Evolutionary conservation across 768 basidiomycete genomes (phyloP), one percentile per base, ranked within the genome.

Genomic region (Dacryopinax primogenitus): DNA sequence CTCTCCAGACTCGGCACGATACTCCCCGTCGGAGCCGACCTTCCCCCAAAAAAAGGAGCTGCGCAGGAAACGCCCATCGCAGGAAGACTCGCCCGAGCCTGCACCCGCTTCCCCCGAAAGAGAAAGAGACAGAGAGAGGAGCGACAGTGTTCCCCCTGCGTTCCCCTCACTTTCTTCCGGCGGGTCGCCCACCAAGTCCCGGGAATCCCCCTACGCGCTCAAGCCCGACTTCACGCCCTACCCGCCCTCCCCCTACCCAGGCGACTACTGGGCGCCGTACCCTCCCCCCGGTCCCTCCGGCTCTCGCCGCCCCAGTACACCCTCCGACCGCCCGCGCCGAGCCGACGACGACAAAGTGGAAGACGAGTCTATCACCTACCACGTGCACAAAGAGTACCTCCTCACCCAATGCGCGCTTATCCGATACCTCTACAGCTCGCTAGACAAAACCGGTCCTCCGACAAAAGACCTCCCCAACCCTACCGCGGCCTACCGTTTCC

Each of bases 181-280:
- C 16, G 41, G 23, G 51, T 30, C 51, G 15, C 30, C 51, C 51
- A 15, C 51, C 51, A 23, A 4, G 11, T 58, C 51, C 13, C 51
- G 51, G 51, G 51, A 58, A 30, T 58, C 51, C 9, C 51, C 51
- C 2, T 58, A 58, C 32, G 51, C 51, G 26, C 51, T 58, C 51
- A 58, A 30, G 32, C 51, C 51, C 15, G 51, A 58, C 26, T 58
- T 28, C 51, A 23, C 51, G 9, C 26, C 26, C 26, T 58, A 58
- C 51, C 51, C 11, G 4, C 30, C 12, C 11, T 15, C 26, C 4
- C 51, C 12, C 11, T 30, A 58, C 30, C 51, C 23, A 28, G 51
- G 51, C 30, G 3, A 26, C 51, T 58, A 32, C 9, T 58, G 32
- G n/a, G n/a, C n/a, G n/a, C n/a, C n/a, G n/a, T n/a, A n/a, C n/a